phyloP scores from a whole-genome alignment of 192 early-diverging fungal genomes.

The Backusella sp. region DNA sequence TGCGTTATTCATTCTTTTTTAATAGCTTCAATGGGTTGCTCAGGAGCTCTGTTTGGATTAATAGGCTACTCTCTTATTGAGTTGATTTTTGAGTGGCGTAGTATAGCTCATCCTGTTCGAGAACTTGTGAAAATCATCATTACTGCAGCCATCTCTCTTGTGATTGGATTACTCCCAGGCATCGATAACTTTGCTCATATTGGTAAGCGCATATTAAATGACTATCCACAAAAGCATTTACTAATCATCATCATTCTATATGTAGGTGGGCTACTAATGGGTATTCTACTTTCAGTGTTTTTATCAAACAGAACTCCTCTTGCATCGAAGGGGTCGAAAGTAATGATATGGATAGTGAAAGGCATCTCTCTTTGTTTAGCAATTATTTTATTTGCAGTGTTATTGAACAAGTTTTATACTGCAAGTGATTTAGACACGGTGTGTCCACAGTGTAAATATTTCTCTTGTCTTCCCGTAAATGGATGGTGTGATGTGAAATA shows the following conservation, averaged over 20 bases:
- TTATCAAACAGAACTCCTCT: conserved; percentile 13
- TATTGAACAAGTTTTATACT: background rate
- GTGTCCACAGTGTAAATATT: conserved; percentile 64
- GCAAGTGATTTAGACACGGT: conserved; percentile 12
- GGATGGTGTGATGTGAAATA: background rate
- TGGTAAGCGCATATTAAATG: conserved; percentile 16
- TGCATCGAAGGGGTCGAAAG: conserved; percentile 20
- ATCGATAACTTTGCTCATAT: conserved; percentile 84
- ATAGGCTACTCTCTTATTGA: conserved; percentile 79
- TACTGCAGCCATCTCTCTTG: conserved; percentile 63
- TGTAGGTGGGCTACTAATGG: conserved; percentile 43
- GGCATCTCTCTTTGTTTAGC: conserved; percentile 5
- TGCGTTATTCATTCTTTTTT: conserved; percentile 3
- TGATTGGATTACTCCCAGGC: conserved; percentile 72
- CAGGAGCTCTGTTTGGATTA: conserved; percentile 65
- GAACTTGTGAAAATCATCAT: conserved; percentile 68
- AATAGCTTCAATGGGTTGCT: conserved; percentile 58
- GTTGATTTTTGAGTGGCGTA: conserved; percentile 73
- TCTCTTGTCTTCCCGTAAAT: conserved; percentile 48
- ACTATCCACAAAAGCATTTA: background rate
- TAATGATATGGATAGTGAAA: background rate
- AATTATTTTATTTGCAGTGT: conserved; percentile 10
- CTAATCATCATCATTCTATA: conserved; percentile 33
- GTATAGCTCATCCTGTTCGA: conserved; percentile 59
- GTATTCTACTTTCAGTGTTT: conserved; percentile 51